Base-by-base conservation (phyloP, 2,329 filamentous ascomycete genomes). In the Phialophora tarda region DNA sequence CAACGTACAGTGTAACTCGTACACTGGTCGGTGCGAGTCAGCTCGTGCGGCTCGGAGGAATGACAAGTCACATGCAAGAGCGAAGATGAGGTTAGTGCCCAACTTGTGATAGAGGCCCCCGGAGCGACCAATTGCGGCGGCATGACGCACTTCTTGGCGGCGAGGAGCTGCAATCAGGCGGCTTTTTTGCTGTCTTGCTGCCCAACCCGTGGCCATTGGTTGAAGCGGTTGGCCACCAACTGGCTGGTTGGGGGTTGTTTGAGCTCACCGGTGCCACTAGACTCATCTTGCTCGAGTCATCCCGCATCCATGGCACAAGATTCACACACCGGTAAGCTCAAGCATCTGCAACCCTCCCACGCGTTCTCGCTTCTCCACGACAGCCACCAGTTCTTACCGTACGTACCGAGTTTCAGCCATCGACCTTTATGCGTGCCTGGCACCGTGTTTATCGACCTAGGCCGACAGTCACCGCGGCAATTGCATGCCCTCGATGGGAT, bases 51-150 rank as follows among this genome's bases (percentile, higher is more conserved):
- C 44, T 63, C 61, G 55, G 55, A 38, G 54, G 54, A 26, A 48
- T 61, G 60, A 61, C 62, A 61, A 53, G 61, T 67, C 65, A 67
- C 65, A 67, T 67, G 61, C 60, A 58, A 51, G 24, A 23, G 4
- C 48, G 34, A 47, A 54, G 56, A 34, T 38, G 23, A 28, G 48
- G 48, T 51, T 51, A 28, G 48, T 57, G 60, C 57, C 48, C 51
- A 64, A 60, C 57, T 30, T 28, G 30, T 32, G 53, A 30, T 34
- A 41, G 48, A 64, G 17, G 24, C 14, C 21, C 21, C 28, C n/a
- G 24, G 34, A 48, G 28, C 24, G 63, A 34, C 47, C 55, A 41
- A 57, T 58, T 58, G 54, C 38, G 59, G 34, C 34, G 8, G 26
- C 59, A 59, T 65, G 57, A 59, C 57, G 63, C 32, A 50, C 44